Evolutionary conservation across 2,329 filamentous ascomycete genomes (phyloP).

Genomic region (Spiromastix sp.): DNA sequence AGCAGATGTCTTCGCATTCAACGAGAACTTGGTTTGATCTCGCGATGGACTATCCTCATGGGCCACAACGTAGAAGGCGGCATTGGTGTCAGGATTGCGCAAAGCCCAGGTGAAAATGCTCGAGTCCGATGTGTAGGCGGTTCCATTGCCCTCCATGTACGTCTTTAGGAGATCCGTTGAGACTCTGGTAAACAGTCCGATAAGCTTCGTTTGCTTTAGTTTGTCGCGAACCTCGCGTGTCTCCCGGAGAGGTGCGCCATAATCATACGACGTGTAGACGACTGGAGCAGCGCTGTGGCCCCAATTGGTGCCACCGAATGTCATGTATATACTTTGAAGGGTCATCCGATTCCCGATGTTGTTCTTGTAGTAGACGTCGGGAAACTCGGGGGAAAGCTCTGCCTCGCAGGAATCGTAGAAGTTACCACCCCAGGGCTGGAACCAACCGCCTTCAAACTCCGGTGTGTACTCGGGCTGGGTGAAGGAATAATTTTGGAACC

Average conservation of each 20-base stretch:
- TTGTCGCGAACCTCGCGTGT: conserved; percentile 33
- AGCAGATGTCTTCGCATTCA: not conserved
- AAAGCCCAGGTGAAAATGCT: conserved; percentile 43
- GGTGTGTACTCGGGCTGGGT: too few relatives aligned
- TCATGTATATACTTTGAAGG: conserved; percentile 69
- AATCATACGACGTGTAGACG: conserved; percentile 53
- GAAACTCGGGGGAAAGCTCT: conserved; percentile 35
- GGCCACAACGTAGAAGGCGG: conserved; percentile 42
- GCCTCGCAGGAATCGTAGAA: not conserved
- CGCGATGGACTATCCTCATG: conserved; percentile 38
- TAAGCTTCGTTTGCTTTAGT: conserved; percentile 44
- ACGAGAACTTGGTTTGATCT: conserved; percentile 19
- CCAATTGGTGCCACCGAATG: conserved; percentile 74
- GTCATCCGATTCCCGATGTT: conserved; percentile 54
- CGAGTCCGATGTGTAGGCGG: conserved; percentile 33
- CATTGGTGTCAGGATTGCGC: conserved; percentile 39
- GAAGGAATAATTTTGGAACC: too few relatives aligned
- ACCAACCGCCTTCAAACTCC: too few relatives aligned
- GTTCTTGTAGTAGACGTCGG: conserved; percentile 72
- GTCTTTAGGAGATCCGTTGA: conserved; percentile 42
- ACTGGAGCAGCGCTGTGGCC: conserved; percentile 63
- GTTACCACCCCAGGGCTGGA: too few relatives aligned
- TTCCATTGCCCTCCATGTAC: conserved; percentile 46
- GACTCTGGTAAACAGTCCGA: conserved; percentile 44
- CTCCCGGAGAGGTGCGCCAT: conserved; percentile 56